Base-by-base conservation (phyloP, 768 basidiomycete genomes). In the Hemileccinum impolitum region DNA sequence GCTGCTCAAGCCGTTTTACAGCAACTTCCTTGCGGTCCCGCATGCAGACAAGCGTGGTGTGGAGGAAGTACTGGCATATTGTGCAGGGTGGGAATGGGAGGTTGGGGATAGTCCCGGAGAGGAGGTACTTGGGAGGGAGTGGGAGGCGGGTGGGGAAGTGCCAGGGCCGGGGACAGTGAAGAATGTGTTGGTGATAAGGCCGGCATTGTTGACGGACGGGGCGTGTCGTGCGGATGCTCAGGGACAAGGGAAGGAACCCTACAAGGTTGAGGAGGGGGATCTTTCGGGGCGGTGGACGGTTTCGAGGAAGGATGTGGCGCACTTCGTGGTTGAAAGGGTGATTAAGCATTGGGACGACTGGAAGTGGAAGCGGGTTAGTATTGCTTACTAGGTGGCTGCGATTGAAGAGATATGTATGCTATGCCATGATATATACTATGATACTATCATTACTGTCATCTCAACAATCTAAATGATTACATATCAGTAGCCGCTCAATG, bases 21-120 rank as follows among this genome's bases (percentile, higher is more conserved):
- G 59, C 4, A 72, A 68, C 52, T 40, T 79, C 23, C 64, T 85
- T 37, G 36, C 62, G 5, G 50, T 30, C 2, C 78, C 82, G 5
- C 83, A 82, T 59, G 69, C 59, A 25, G 85, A 88, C 64, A 89
- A 88, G 64, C 37, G 79, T 39, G 84, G 79, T 7, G 64, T 69
- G 28, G 87, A 90, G 64, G 70, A 77, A 25, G 62, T 76, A 2
- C 42, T 79, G 4, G 65, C 72, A 1, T 71, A 84, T 50, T 67
- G 69, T 50, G 70, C 77, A 0, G 84, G 79, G 1, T 73, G 74
- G 74, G 25, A 60, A 1, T 85, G 84, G 83, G 57, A 76, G 35
- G 58, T 71, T 12, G 70, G 70, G n/a, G 77, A 79, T 40, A 64
- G 60, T 26, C 71, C 75, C 0, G 60, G 55, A 0, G 49, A 60